phyloP scores from a whole-genome alignment of 2,329 filamentous ascomycete genomes.

The Aspergillus amoenus region DNA sequence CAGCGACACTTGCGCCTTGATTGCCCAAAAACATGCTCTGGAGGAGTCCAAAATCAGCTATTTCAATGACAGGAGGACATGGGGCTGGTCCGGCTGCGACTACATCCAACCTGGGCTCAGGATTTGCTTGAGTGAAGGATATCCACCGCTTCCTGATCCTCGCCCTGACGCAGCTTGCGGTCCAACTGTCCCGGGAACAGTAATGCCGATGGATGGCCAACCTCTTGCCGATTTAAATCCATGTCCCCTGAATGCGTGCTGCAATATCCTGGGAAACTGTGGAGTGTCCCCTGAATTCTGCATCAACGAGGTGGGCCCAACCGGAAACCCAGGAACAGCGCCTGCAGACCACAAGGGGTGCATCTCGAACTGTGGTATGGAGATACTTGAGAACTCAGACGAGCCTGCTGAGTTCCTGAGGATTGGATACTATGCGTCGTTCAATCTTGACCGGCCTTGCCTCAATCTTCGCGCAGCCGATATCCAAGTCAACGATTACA shows the following conservation, averaged over 20 bases:
- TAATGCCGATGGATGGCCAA: constrained; percentile 28
- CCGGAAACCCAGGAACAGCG: constrained; percentile 41
- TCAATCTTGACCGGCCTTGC: constrained; percentile 31
- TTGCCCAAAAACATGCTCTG: constrained; percentile 21
- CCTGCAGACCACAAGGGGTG: constrained; percentile 36
- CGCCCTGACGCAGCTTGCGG: constrained; percentile 46
- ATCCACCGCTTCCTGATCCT: constrained; percentile 41
- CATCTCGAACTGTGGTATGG: constrained; percentile 44
- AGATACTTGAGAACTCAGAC: constrained; percentile 30
- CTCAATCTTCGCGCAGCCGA: constrained; percentile 27
- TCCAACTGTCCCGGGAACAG: constrained; percentile 43
- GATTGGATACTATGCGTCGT: constrained; percentile 38
- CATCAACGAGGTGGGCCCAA: constrained; percentile 22
- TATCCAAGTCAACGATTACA: constrained; percentile 22
- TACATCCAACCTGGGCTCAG: constrained; percentile 27
- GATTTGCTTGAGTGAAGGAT: constrained; percentile 45
- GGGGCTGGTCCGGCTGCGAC: constrained; percentile 46
- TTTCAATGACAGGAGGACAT: constrained; percentile 41
- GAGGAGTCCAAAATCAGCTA: not conserved
- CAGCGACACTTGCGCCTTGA: constrained; percentile 34
- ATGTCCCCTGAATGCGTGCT: constrained; percentile 48
- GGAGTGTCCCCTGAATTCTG: constrained; percentile 49
- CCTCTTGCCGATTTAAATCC: constrained; percentile 44
- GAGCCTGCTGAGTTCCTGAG: constrained; percentile 20
- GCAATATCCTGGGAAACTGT: constrained; percentile 48